Base-by-base conservation (phyloP, 2,329 filamentous ascomycete species). In the Sarocladium strictum region DNA sequence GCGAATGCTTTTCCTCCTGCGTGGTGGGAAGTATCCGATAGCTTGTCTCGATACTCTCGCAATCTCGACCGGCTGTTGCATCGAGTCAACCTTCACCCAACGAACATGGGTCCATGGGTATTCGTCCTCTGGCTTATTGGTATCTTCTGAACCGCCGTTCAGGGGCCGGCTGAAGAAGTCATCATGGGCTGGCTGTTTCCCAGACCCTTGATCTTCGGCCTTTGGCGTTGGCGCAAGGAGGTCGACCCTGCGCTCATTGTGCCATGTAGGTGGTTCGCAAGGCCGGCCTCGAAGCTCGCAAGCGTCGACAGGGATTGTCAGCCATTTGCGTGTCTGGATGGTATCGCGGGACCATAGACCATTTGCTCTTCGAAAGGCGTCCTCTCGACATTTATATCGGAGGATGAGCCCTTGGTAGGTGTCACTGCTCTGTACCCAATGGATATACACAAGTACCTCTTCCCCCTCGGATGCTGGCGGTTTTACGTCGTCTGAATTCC, bases 291-390 rank as follows among this genome's bases (percentile, higher is more conserved):
- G 94, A 40, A 92, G 77, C 40, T 87, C 85, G 68, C 93, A 97
- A 38, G 90, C 87, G 67, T 96, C 92, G 3, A 97, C 90, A 0
- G 94, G 94, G 53, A 99, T 74, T 9, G 92, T 79, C 15, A 99
- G 79, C 59, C 83, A 86, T 63, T 89, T 89, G 56, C 92, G 85
- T 49, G 85, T 83, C 67, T 97, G 93, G 33, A 97, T 87, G 58
- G 84, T 90, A 66, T 97, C 94, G 59, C 91, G 90, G 6, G 91
- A 90, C 94, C 94, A 99, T 64, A 99, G 84, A 11, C 94, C 84
- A 67, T 99, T 99, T 37, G 90, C 85, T 67, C 89, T 94, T 56
- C 90, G 81, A 60, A 99, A 85, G 2, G 87, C 80, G 49, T 92
- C 87, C 55, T 91, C 85, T 58, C 89, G 83, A 67, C 93, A 97